Evolutionary conservation across 2,329 filamentous ascomycete genomes (phyloP).

Genomic region (Hymenoscyphus fructigenus): DNA sequence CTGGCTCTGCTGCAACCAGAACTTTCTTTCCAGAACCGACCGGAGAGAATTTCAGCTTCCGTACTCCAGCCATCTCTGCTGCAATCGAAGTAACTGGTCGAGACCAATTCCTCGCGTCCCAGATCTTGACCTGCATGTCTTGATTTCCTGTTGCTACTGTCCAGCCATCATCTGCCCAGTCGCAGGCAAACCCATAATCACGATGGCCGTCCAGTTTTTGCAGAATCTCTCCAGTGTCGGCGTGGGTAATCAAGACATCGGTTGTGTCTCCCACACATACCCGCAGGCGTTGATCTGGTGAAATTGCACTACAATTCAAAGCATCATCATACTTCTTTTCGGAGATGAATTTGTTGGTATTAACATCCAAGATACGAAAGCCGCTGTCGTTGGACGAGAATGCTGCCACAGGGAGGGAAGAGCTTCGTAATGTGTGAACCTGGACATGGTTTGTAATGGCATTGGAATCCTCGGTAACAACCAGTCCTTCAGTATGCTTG

Average conservation of each 20-base stretch:
- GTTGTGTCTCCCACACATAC: conserved; percentile 70
- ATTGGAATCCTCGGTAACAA: conserved; percentile 49
- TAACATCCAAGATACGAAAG: conserved; percentile 59
- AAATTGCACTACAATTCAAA: conserved; percentile 72
- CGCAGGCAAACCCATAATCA: conserved; percentile 74
- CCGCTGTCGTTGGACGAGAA: conserved; percentile 63
- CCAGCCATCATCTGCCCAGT: conserved; percentile 76
- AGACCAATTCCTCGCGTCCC: conserved; percentile 72
- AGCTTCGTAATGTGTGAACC: conserved; percentile 53
- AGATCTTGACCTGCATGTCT: conserved; percentile 70
- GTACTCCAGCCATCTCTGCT: conserved; percentile 66
- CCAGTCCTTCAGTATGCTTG: conserved; percentile 38
- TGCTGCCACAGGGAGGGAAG: conserved; percentile 52
- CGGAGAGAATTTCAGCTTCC: conserved; percentile 71
- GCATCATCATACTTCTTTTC: conserved; percentile 57
- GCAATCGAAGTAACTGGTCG: conserved; percentile 56
- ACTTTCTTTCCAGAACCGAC: conserved; percentile 65
- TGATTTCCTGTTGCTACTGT: conserved; percentile 76
- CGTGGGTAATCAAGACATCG: conserved; percentile 66
- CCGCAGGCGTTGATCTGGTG: conserved; percentile 69
- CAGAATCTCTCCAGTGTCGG: conserved; percentile 61
- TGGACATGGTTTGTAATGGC: conserved; percentile 67
- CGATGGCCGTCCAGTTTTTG: conserved; percentile 62
- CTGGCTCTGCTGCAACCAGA: conserved; percentile 72
- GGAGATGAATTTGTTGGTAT: conserved; percentile 57